Evolutionary conservation across 306 rosid genomes (phyloP), one percentile per base, ranked within the genome.

Genomic region (Aeschynomene evenia): DNA sequence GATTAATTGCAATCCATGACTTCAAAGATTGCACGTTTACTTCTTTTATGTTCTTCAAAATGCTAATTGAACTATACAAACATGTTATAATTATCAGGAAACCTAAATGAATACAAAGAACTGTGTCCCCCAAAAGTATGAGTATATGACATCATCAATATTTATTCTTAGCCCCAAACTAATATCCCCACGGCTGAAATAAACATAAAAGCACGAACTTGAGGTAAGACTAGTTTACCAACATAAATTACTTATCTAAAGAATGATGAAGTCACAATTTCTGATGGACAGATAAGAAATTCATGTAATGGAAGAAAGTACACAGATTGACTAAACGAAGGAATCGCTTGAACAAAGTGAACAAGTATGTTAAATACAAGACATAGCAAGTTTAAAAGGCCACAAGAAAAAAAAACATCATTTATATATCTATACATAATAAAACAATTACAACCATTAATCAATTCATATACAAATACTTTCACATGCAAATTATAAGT

Each of bases 271-370:
- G 34, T 34, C 34, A 43, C 60, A 50, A 40, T n/a, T 72, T 4
- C 14, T 9, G 11, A 45, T 34, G 22, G 29, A 39, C 20, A 49
- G 2, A 11, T 4, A 34, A 29, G 12, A 57, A 24, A 39, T 43
- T 49, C 19, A 65, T 19, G 33, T 46, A 0, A 33, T 23, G 12
- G 51, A 56, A 67, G 49, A 10, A 19, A 22, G 33, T 42, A 26
- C 52, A 31, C 13, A 46, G 13, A 49, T 46, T 21, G 34, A 33
- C 40, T 46, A 21, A 14, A 39, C 53, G 26, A 74, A 63, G 70
- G 45, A 78, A 68, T 22, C 51, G 21, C 68, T 68, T 7, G 29
- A 63, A 72, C 77, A 82, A 74, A 63, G 36, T 23, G 57, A 39
- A 64, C 15, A 78, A 20, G 37, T 34, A 50, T 24, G 15, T 15